Percentiles rank a stretch among this genome's conserved stretches.
phyloP scores from a whole-genome alignment of 2,329 filamentous ascomycete genomes.

The Rhytidhysteron rufulum region DNA sequence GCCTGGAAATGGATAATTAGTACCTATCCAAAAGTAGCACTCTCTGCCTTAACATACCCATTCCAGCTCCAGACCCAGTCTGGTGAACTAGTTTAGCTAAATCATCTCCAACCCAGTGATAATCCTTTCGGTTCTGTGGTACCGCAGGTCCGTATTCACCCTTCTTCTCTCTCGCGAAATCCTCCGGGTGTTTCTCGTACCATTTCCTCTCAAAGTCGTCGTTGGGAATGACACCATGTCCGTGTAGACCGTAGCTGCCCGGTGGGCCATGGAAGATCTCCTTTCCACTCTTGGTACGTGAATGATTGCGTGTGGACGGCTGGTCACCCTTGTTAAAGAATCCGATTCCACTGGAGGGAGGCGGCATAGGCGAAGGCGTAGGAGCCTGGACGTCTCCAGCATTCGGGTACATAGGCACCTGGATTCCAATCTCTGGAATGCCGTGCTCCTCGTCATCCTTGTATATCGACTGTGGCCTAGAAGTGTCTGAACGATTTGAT shows the following conservation, averaged over 20 bases:
- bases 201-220: slow-evolving; percentile 89
- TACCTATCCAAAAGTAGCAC: slow-evolving; percentile 37
- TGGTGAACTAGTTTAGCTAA: slow-evolving; percentile 84
- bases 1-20: slow-evolving; percentile 54
- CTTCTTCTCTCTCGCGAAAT: slow-evolving; percentile 68
- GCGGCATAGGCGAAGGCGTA: slow-evolving; percentile 61
- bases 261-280: slow-evolving; percentile 70
- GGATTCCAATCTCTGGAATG: slow-evolving; percentile 86
- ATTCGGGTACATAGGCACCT: slow-evolving; percentile 89
- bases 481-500: slow-evolving; percentile 29
- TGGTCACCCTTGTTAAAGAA: slow-evolving; percentile 51
- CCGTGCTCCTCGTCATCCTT: slow-evolving; percentile 71
- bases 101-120: slow-evolving; percentile 83
- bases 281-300: slow-evolving; percentile 67
- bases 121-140: slow-evolving; percentile 63
- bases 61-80: slow-evolving; percentile 52
- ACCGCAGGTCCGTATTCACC: slow-evolving; percentile 59
- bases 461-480: slow-evolving; percentile 54
- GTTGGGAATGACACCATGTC: slow-evolving; percentile 70
- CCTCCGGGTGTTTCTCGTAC: slow-evolving; percentile 87
- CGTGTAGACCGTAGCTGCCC: slow-evolving; percentile 89
- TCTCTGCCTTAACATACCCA: slow-evolving; percentile 43
- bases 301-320: slow-evolving; percentile 54
- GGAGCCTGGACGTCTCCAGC: slow-evolving; percentile 96
- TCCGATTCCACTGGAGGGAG: slow-evolving; percentile 44